These are phyloP conservation scores for Sicyos baderoa DNA, from an alignment of 306 rosid genomes.

Conservation along the genomic window DNA sequence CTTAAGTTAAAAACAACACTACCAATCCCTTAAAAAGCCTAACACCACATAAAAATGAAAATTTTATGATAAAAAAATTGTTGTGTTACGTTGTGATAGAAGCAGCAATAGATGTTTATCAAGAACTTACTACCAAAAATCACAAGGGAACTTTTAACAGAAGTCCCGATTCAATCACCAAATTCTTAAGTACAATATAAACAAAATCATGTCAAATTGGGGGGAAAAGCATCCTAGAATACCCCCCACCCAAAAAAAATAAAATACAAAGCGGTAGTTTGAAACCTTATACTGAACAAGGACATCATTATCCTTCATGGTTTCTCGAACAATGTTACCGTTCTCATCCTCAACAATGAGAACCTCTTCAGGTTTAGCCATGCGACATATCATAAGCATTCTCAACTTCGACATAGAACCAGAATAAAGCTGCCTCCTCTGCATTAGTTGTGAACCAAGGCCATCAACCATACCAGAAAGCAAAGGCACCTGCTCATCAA, in stretches of 20 bases:
- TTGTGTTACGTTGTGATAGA: neutral
- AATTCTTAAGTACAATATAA: too few species aligned
- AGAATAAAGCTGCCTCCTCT: slow-evolving; percentile 80
- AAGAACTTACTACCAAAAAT: neutral
- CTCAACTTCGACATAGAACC: slow-evolving; percentile 89
- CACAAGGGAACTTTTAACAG: neutral
- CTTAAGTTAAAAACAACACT: neutral
- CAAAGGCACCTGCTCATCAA: slow-evolving; percentile 48
- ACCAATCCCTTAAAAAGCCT: neutral
- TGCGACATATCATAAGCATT: slow-evolving; percentile 91
- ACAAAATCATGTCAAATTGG: too few species aligned
- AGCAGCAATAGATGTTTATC: neutral
- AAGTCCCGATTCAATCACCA: too few species aligned
- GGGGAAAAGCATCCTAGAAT: too few species aligned
- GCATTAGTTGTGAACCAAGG: slow-evolving; percentile 57
- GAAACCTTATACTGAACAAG: slow-evolving; percentile 95
- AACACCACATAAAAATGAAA: neutral
- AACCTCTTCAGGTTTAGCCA: slow-evolving; percentile 99
- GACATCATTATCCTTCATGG: slow-evolving; percentile 97
- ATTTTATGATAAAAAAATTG: neutral
- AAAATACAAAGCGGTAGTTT: neutral
- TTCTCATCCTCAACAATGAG: slow-evolving; percentile 97
- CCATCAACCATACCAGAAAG: slow-evolving; percentile 86
- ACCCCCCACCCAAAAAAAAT: too few species aligned
- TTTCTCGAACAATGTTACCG: slow-evolving; percentile 95